Base-by-base conservation (phyloP, 495 filamentous ascomycete species). In the Aspergillus indologenus region DNA sequence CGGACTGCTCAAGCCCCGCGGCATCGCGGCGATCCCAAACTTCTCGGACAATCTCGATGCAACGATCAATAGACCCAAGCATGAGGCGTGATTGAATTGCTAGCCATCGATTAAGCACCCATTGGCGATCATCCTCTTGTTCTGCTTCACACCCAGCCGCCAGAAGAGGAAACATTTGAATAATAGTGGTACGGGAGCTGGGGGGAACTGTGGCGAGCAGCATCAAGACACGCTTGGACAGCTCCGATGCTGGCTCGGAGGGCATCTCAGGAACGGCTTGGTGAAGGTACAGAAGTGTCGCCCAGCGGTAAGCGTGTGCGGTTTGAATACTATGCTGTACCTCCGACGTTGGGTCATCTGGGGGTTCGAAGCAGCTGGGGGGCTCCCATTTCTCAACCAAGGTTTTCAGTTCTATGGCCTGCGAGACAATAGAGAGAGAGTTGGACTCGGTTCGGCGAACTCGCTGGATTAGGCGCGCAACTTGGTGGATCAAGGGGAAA, bases 261-360 rank as follows among this genome's bases (percentile, higher is more conserved):
- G 86, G 86, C 34, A 91, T 82, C 64, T 91, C 89, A 2, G 89
- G 89, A 3, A 92, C 85, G 5, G 89, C 86, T 69, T 91, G 87
- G 56, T 90, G 88, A 1, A 92, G 82, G 58, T 90, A 89, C 5
- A 91, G 71, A 8, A 92, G 69, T 0, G 87, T 90, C 4, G 89
- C 88, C 77, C 81, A 89, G 43, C 87, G 86, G 62, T 92, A 92
- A 12, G 89, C 87, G 66, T 90, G 83, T 1, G 89, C 89, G 0
- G 87, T 90, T 55, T 85, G 84, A 22, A 90, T 71, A 45, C 84
- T 85, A 65, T 92, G 85, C 53, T 84, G 79, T 6, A 90, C 79
- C 22, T 84, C 79, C 0, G 80, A 82, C 0, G 83, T 83, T 0
- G 83, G 83, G 64, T 91, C 89, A 67, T 90, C 86, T 4, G 87